Evolutionary conservation across 495 filamentous ascomycete species (phyloP), one percentile per base, ranked within the genome.

Genomic region (Apodospora peruviana): DNA sequence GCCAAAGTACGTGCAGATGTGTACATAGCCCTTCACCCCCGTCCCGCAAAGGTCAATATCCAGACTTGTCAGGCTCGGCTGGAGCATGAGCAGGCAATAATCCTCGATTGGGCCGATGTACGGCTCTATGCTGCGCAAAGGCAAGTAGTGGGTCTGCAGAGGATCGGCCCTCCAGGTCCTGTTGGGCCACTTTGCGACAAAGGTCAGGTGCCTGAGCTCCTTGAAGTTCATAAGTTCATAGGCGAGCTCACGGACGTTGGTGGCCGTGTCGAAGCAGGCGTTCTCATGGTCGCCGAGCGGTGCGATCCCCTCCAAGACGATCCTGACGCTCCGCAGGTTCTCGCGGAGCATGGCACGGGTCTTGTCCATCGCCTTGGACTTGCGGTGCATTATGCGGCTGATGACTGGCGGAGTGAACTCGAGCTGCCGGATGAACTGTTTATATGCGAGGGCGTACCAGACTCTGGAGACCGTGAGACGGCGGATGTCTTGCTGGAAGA

Each of bases 401-500:
- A 56, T 52, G 42, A 57, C 51, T 38, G 38, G 40, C 23, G 53
- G 57, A 12, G 53, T 56, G 51, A 35, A 60, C 21, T 52, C 48
- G 43, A 60, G 47, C 14, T 45, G 43, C 22, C 40, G 25, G 51
- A 52, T 48, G 48, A 57, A 52, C 24, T 20, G n/a, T 9, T 50
- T 47, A 36, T 47, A 52, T 25, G 50, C 44, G n/a, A 60, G 53
- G 43, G 12, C 40, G 38, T 60, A 57, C 57, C 57, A 60, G 27
- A 39, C 48, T 20, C 42, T 51, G 37, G 40, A 60, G 37, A 60
- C 34, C 41, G 48, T 24, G 4, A 60, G 51, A 23, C 53, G 53
- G 45, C 47, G 21, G 18, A 60, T 44, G 39, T 60, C 45, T 14
- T 52, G 17, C 18, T 60, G 57, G 45, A 57, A 60, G 43, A 60